Conservation (phyloP, 2,329 filamentous ascomycete species). For the Emydomyces testavorans region DNA sequence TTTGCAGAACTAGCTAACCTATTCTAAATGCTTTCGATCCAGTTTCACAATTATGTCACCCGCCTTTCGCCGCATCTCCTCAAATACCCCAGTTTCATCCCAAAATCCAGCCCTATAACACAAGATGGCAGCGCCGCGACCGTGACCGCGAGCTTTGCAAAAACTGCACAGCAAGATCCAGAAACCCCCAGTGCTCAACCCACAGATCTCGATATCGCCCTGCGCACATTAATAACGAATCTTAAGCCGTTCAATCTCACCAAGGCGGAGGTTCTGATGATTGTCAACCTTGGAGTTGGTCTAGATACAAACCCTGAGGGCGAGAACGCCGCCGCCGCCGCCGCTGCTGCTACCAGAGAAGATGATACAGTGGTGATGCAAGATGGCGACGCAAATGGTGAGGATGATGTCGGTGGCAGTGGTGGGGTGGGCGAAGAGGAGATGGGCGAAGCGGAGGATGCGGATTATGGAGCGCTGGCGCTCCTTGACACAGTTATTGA, state of each 20-base stretch:
- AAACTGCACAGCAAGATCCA: not conserved
- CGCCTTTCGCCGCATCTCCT: conserved; percentile 33
- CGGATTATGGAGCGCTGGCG: conserved; percentile 29
- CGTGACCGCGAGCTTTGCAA: conserved; percentile 17
- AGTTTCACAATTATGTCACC: conserved; percentile 35
- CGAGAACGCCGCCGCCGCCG: conserved; percentile 14
- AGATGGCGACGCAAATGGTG: conserved; percentile 20
- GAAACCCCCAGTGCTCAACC: conserved; percentile 3
- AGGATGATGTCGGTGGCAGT: conserved; percentile 17
- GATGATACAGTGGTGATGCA: conserved; percentile 17
- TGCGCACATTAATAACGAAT: conserved; percentile 28
- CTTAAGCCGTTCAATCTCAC: conserved; percentile 34
- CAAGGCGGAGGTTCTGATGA: conserved; percentile 38
- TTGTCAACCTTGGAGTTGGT: conserved; percentile 37
- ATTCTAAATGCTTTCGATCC: not conserved
- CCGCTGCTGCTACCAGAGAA: conserved; percentile 7
- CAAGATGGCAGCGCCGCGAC: conserved; percentile 14
- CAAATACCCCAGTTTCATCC: conserved; percentile 27
- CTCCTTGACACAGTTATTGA: conserved; percentile 11
- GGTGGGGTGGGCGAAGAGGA: conserved; percentile 17
- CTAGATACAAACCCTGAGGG: conserved; percentile 16
- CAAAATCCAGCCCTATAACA: not conserved
- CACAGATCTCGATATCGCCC: conserved; percentile 30
- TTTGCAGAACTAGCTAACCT: not conserved
- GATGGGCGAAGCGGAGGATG: conserved; percentile 17